These are phyloP conservation scores for Lotus japonicus DNA, from an alignment of 306 rosid genomes.

Conservation along the genomic window DNA sequence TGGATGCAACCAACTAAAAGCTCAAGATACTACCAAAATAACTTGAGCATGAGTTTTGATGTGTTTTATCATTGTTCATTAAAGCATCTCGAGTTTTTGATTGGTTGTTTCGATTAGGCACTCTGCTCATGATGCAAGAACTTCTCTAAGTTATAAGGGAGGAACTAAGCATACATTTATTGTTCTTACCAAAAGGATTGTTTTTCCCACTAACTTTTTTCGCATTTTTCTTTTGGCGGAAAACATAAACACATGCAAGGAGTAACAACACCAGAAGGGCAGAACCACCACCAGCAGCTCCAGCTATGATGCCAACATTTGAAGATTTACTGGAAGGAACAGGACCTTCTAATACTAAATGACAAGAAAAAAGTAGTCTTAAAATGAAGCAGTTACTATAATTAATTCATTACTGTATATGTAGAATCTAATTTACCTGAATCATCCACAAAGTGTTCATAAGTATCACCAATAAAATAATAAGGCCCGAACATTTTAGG, in stretches of 20 bases:
- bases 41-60: no score
- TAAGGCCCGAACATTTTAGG: conserved; percentile 47
- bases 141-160: background rate
- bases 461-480: conserved; percentile 13
- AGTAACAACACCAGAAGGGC: conserved; percentile 38
- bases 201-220: conserved; percentile 28
- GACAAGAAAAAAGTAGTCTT: background rate
- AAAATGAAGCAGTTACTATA: background rate
- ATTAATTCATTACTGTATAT: background rate
- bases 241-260: conserved; percentile 45
- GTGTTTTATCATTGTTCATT: no score
- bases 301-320: conserved; percentile 39
- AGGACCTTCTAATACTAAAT: conserved; percentile 1
- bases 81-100: no score
- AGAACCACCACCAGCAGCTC: conserved; percentile 58
- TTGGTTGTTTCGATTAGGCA: no score
- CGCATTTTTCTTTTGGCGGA: conserved; percentile 44
- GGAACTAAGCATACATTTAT: background rate
- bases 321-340: conserved; percentile 23
- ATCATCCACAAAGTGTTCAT: background rate
- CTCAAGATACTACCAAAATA: no score
- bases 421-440: conserved; percentile 29
- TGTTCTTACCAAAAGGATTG: conserved; percentile 39
- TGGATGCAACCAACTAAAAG: no score
- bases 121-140: no score